Base-by-base conservation (phyloP, 2,329 filamentous ascomycete genomes). In the Colletotrichum tanaceti region DNA sequence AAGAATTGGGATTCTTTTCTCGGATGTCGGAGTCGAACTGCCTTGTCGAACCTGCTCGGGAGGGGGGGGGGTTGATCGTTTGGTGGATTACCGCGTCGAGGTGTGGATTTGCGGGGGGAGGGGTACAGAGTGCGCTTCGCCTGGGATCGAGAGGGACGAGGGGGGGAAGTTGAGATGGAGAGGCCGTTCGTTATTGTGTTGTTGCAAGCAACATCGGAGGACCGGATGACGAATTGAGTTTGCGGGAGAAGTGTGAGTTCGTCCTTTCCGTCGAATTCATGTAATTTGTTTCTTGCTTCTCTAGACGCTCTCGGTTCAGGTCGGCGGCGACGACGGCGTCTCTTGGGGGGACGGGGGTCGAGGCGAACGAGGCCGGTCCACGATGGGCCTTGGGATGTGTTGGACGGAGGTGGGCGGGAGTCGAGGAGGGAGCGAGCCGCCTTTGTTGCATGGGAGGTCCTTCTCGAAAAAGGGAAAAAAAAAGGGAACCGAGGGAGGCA, bases 101-200 rank as follows among this genome's bases (percentile, higher is more conserved):
- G 57, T 44, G 47, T 13, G 41, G 35, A 28, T 58, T 59, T 41
- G 65, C 10, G 28, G 35, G 32, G 32, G 13, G 28, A 24, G 32
- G 32, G 13, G 28, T 35, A 53, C 14, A 38, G 22, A 47, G 22
- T 38, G 58, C 58, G 52, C 50, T 60, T 46, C 46, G 44, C 10
- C 44, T 50, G 46, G 16, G 22, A 41, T 50, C 20, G 58, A 50
- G 35, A 39, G 32, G 7, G 9, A 35, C 32, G 32, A 35, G 32
- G 32, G 32, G 32, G 32, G 44, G 20, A 28, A 63, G 32, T 50
- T 58, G 38, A 11, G 52, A 58, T 22, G 28, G 49, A 65, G 63
- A n/a, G 62, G 43, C 65, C 62, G 61, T 65, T 68, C 62, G 55
- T 68, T 68, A 68, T 68, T 68, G 62, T 20, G 55, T 54, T 49